Evolutionary conservation across 805 yeast species (phyloP).

Genomic region (Kuraishia molischiana): DNA sequence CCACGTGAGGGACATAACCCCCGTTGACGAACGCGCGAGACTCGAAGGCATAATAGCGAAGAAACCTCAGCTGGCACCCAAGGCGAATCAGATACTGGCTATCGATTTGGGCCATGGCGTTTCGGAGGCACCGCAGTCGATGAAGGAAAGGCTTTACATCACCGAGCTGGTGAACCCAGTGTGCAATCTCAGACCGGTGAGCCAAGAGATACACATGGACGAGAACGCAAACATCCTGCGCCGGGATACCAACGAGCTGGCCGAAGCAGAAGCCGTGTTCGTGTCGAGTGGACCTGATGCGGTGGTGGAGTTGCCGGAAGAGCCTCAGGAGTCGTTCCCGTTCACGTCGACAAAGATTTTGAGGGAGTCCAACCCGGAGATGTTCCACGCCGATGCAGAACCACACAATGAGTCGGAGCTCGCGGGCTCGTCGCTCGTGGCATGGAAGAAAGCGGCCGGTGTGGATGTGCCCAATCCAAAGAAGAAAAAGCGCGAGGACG

Average conservation of each 20-base stretch:
- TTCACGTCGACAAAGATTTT: neutral
- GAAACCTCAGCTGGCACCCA: constrained; percentile 1
- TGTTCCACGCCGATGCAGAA: neutral
- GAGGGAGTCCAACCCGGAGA: neutral
- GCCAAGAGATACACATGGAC: neutral
- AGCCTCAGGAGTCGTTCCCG: neutral
- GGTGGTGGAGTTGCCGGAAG: neutral
- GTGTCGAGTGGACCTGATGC: neutral
- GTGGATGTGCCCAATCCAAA: neutral
- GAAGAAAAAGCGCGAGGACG: neutral
- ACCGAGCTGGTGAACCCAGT: neutral
- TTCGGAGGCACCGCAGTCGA: no score
- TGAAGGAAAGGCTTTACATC: neutral
- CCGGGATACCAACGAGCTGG: neutral
- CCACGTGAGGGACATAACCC: neutral
- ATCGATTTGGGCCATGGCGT: neutral
- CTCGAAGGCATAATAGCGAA: neutral
- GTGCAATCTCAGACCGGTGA: neutral
- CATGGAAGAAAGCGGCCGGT: neutral
- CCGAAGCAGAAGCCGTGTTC: neutral
- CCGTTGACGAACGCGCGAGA: neutral
- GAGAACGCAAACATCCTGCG: neutral
- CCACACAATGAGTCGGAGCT: neutral
- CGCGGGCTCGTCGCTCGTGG: neutral
- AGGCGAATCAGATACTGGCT: neutral